Base-by-base conservation (phyloP, 1,284 basidiomycete genomes). In the Tremellales sp. region DNA sequence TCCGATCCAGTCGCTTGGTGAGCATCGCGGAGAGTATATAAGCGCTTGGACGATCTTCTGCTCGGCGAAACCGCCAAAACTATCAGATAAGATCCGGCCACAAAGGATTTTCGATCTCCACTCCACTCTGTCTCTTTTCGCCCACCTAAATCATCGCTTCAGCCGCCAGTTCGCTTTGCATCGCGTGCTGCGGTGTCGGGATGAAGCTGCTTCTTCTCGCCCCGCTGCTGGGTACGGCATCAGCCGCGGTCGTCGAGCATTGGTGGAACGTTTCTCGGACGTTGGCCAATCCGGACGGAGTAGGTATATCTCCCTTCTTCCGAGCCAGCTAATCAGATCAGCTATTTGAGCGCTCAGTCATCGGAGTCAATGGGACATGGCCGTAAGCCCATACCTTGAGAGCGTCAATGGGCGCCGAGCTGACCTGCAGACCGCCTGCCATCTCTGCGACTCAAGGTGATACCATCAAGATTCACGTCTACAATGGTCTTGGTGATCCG, bases 321-420 rank as follows among this genome's bases (percentile, higher is more conserved):
- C 6, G 12, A n/a, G 1, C 41, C 39, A 17, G 22, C 52, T 54
- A 15, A 33, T 11, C n/a, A n/a, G 11, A 17, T 4, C 39, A 64
- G 63, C 54, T 69, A 13, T 58, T 53, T 36, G 76, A 82, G 23
- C 83, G 91, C 45, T 78, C 82, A 25, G 89, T 83, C 43, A 82
- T 94, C 51, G 91, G 90, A 49, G 81, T 94, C 47, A 96, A 96
- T 67, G 82, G 84, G 17, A 84, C 87, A 4, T 96, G 91, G 91
- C 91, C 91, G 85, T 90, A 72, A 73, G 87, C 78, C 7, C 6
- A 25, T 25, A 12, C 27, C 6, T 5, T 33, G 11, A 2, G 2
- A 23, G 22, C n/a, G 10, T 12, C 8, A 31, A 31, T 31, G 10
- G 10, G 8, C 29, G 22, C n/a, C 11, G 12, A 13, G 23, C 15